Conservation (phyloP, 2,329 filamentous ascomycete species). For the Elsinoe fawcettii region DNA sequence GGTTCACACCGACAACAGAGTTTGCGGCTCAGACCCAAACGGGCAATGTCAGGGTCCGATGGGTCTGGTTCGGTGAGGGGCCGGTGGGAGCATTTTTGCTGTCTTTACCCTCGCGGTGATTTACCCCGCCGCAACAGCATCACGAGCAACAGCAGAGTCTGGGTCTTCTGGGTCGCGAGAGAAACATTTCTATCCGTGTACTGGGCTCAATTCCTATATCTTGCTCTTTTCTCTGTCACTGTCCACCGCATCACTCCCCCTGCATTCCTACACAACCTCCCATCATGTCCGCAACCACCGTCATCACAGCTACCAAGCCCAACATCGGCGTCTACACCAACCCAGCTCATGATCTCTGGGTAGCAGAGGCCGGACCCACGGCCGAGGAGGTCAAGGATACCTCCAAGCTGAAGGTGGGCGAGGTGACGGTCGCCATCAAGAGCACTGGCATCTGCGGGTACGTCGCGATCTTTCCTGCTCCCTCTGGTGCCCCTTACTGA, state of each 20-base stretch:
- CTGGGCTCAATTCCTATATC: not conserved
- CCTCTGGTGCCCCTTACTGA: not conserved
- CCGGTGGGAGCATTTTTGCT: not conserved
- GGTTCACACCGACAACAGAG: not conserved
- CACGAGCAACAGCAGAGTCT: not conserved
- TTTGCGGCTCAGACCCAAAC: not conserved
- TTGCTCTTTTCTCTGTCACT: not conserved
- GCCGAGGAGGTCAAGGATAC: constrained; percentile 64
- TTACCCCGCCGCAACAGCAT: constrained; percentile 6
- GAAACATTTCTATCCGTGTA: not conserved
- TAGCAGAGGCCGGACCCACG: constrained; percentile 68
- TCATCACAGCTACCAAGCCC: constrained; percentile 54
- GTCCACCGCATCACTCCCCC: not conserved
- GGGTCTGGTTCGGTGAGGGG: not conserved
- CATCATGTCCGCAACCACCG: constrained; percentile 23
- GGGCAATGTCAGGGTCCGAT: not conserved
- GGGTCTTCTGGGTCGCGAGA: not conserved
- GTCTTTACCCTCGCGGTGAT: not conserved
- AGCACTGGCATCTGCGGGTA: constrained; percentile 96
- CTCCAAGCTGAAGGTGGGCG: constrained; percentile 65
- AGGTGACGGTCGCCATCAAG: constrained; percentile 82
- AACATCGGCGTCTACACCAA: constrained; percentile 98
- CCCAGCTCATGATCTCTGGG: constrained; percentile 83
- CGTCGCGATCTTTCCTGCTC: constrained; percentile 22
- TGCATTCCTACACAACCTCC: not conserved